Base-by-base conservation (phyloP, 169 alveolate genomes). In the Theileria parva region DNA sequence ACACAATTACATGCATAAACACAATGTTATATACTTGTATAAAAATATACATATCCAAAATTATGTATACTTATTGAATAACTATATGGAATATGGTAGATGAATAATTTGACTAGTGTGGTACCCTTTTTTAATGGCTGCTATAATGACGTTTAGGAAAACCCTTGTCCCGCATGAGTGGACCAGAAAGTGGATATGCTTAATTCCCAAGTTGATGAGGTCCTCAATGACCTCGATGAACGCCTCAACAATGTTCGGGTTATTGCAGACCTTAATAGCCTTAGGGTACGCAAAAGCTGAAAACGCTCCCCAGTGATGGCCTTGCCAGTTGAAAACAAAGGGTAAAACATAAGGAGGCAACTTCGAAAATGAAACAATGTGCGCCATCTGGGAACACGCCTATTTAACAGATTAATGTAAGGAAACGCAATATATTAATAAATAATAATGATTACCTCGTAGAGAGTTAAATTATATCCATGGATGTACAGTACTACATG, bases 401-500 rank as follows among this genome's bases (percentile, higher is more conserved):
- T 92, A 64, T 19, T n/a, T n/a, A 64, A 28, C 76, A 70, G 25
- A 12, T 34, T 64, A n/a, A 64, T 6, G 4, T n/a, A 19, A 4
- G 7, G 4, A 13, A 17, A 19, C 12, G 5, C 55, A 64, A 15
- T 64, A 30, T 60, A 32, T 6, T 59, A 25, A n/a, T 21, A 55
- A 7, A n/a, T 55, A 55, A 21, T 55, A n/a, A 55, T 55, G 3
- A 5, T 55, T 21, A 64, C 77, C 72, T 64, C 93, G 34, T 74
- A 88, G 55, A 93, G 87, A 30, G 84, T 92, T 27, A 92, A 90
- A 84, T 94, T 94, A 77, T 94, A 94, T 13, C 97, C 97, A 74
- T 94, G 97, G 55, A 93, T 91, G 76, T 92, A 94, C 57, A 94
- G 79, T 30, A 93, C 88, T 28, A 91, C 96, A 75, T 93, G 96